Evolutionary conservation across 805 yeast species (phyloP).

Genomic region (Candida gorgasii): DNA sequence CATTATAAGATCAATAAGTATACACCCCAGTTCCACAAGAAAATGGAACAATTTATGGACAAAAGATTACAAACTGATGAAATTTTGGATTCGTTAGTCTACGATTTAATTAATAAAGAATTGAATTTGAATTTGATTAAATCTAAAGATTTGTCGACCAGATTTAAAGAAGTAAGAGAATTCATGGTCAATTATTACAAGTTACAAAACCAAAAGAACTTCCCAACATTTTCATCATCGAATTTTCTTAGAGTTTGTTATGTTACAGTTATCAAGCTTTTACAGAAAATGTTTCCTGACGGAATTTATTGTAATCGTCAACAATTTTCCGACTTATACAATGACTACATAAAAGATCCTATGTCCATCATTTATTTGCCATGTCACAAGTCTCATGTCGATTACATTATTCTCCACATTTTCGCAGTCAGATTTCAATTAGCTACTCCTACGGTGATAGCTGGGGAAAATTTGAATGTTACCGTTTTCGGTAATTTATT

Average conservation of each 20-base stretch:
- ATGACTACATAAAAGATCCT: constrained; percentile 36
- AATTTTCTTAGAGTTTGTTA: constrained; percentile 36
- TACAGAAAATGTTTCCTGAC: constrained; percentile 41
- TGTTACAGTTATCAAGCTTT: constrained; percentile 34
- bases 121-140: constrained; percentile 37
- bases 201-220: constrained; percentile 34
- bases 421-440: constrained; percentile 54
- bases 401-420: constrained; percentile 58
- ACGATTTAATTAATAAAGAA: constrained; percentile 37
- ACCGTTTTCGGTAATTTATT: constrained; percentile 53
- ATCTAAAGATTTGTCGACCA: constrained; percentile 29
- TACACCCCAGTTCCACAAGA: constrained; percentile 27
- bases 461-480: constrained; percentile 67
- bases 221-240: constrained; percentile 32
- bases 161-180: constrained; percentile 37
- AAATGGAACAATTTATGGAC: constrained; percentile 31
- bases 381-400: constrained; percentile 63
- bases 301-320: constrained; percentile 40
- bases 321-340: constrained; percentile 31
- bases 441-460: constrained; percentile 57
- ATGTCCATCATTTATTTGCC: constrained; percentile 54
- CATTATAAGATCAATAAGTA: constrained; percentile 34
- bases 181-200: constrained; percentile 41
- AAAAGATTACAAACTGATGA: constrained; percentile 34
- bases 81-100: constrained; percentile 36